Evolutionary conservation across 1,284 basidiomycete species (phyloP), one percentile per base, ranked within the genome.

Genomic region (Waitea zeae): DNA sequence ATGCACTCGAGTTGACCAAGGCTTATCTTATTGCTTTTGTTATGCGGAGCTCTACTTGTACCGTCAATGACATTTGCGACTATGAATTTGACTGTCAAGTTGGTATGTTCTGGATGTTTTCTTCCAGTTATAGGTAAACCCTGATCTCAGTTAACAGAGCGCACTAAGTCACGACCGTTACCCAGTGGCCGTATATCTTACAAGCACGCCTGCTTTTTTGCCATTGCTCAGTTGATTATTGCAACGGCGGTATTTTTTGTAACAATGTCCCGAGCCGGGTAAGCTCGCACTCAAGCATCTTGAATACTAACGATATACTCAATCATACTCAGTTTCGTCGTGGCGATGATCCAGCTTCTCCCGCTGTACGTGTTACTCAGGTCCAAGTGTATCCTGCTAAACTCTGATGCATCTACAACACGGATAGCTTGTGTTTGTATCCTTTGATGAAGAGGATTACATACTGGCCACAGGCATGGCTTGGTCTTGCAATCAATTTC

Each of bases 381-480:
- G n/a, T n/a, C n/a, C n/a, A n/a, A n/a, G n/a, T n/a, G n/a, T n/a
- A n/a, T n/a, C n/a, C n/a, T n/a, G n/a, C n/a, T n/a, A n/a, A n/a
- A n/a, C n/a, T n/a, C n/a, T n/a, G n/a, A n/a, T n/a, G n/a, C n/a
- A n/a, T n/a, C n/a, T n/a, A n/a, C n/a, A n/a, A n/a, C n/a, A n/a
- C n/a, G n/a, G n/a, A n/a, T n/a, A n/a, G n/a, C n/a, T n/a, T n/a
- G n/a, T 50, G 55, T 9, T 52, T 68, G 29, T 70, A 70, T 46
- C 67, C 67, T 3, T 50, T 68, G 4, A 46, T 67, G 32, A 70
- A 70, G 42, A 55, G 65, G 4, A 46, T 60, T 17, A 69, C 84
- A 0, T 67, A 87, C 50, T 87, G 82, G 71, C 83, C 84, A 5
- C 84, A 88, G 50, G 64, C 79, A 12, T 76, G 78, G 50, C 64